Percentiles rank a stretch among this genome's conserved stretches.
Conservation (phyloP, 768 basidiomycete species). For the Leucocoprinus sp. region DNA sequence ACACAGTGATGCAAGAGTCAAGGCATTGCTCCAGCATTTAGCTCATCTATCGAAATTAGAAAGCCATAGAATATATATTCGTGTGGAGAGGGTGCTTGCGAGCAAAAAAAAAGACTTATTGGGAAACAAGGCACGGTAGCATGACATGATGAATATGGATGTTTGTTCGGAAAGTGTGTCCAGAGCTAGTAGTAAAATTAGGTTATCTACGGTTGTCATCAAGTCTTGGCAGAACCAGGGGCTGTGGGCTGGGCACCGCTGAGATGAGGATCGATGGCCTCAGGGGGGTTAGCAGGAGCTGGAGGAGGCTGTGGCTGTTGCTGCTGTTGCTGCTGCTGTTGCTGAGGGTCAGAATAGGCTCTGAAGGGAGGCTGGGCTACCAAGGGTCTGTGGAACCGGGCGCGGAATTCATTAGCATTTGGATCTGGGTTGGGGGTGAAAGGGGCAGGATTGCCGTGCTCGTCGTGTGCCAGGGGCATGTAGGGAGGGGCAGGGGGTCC, state of each 20-base stretch:
- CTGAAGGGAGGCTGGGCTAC: conserved; percentile 13
- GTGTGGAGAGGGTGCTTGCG: too few relatives aligned
- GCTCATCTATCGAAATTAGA: too few relatives aligned
- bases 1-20: conserved; percentile 60
- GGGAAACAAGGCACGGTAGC: too few relatives aligned
- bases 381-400: conserved; percentile 10
- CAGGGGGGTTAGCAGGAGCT: conserved; percentile 12
- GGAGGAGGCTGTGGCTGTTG: conserved; percentile 4
- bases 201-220: not conserved
- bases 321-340: conserved; percentile 12
- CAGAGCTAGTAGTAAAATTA: too few relatives aligned
- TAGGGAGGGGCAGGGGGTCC: conserved; percentile 19
- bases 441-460: conserved; percentile 13
- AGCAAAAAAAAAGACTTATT: too few relatives aligned
- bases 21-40: too few relatives aligned
- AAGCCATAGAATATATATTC: too few relatives aligned
- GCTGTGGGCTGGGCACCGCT: conserved; percentile 11
- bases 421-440: conserved; percentile 11
- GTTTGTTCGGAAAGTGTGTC: too few relatives aligned
- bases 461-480: conserved; percentile 21
- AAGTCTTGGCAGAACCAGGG: conserved; percentile 10
- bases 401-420: conserved; percentile 9
- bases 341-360: conserved; percentile 11
- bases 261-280: conserved; percentile 13
- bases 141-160: too few relatives aligned